phyloP scores from a whole-genome alignment of 2,329 filamentous ascomycete genomes.

The Alternaria atra region DNA sequence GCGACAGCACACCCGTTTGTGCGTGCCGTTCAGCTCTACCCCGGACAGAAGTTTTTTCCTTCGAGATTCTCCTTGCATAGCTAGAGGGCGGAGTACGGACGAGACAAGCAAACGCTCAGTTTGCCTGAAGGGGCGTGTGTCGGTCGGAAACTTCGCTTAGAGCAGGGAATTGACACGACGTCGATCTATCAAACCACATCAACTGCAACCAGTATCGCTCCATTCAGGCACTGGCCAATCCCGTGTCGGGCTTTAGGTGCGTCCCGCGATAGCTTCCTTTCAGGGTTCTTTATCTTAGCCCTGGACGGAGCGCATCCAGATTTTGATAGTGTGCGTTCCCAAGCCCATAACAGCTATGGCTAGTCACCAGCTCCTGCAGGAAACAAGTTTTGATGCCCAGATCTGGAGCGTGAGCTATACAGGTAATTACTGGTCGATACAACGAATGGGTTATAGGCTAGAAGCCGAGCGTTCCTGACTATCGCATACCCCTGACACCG shows the following conservation, averaged over 20 bases:
- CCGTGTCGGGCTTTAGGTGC: slow-evolving; percentile 41
- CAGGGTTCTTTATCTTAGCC: slow-evolving; percentile 25
- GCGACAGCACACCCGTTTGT: slow-evolving; percentile 17
- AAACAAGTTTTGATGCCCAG: slow-evolving; percentile 3
- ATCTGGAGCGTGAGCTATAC: slow-evolving; percentile 2
- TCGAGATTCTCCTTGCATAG: slow-evolving; percentile 22
- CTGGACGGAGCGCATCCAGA: slow-evolving; percentile 13
- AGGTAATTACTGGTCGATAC: background rate
- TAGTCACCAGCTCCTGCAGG: slow-evolving; percentile 3
- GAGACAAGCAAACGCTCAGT: slow-evolving; percentile 32
- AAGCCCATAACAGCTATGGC: slow-evolving; percentile 1
- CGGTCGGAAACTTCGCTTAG: slow-evolving; percentile 31
- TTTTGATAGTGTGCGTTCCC: slow-evolving; percentile 13
- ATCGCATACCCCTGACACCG: slow-evolving; percentile 27
- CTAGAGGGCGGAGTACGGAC: slow-evolving; percentile 26
- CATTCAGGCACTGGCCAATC: slow-evolving; percentile 37
- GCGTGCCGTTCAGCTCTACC: slow-evolving; percentile 8
- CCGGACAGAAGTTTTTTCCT: background rate
- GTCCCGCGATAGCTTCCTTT: slow-evolving; percentile 38
- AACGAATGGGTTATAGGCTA: slow-evolving; percentile 7
- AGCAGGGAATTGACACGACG: slow-evolving; percentile 41
- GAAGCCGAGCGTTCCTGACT: slow-evolving; percentile 24
- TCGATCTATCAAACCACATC: slow-evolving; percentile 34
- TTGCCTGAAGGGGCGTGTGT: slow-evolving; percentile 23
- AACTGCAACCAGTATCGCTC: slow-evolving; percentile 29